Base-by-base conservation (phyloP, 2,329 filamentous ascomycete genomes). In the Teratosphaeria gauchensis region DNA sequence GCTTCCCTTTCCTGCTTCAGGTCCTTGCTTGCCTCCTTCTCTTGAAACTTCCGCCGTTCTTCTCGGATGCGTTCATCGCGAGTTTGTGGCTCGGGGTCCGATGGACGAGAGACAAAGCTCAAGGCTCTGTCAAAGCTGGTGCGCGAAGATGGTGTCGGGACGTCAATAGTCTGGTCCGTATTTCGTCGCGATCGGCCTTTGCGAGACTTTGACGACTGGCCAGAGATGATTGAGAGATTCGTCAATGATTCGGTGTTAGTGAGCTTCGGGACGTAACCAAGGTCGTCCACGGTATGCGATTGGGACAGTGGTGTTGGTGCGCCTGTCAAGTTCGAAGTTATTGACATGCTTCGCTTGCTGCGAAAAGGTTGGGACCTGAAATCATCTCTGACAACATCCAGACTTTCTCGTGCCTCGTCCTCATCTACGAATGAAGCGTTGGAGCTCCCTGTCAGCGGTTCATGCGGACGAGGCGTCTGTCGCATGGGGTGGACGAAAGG, bases 11-110 rank as follows among this genome's bases (percentile, higher is more conserved):
- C 79, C 53, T 77, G 72, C 63, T 81, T 82, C 55, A 74, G 77
- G 57, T 77, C 77, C 64, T 84, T 84, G 38, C 77, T 80, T 3
- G 78, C 80, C 70, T 84, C 81, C 63, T 82, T 82, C 63, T 84
- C 80, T 59, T 81, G 76, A 66, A 84, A 84, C 33, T 82, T 82
- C 55, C 78, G 74, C 6, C 83, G 77, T 4, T 80, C 78, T 52
- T 79, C 80, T 57, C 80, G 78, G 9, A 85, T 81, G 3, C 78
- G 78, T 19, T 82, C 81, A 51, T 81, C 81, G 46, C 81, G 77
- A 4, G 78, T 78, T 32, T 78, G 74, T 7, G 81, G 76, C 63
- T 84, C 82, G 74, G 60, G 76, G 58, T 79, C 80, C 4, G 75
- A 71, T 42, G 72, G 58, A 16, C 69, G 72, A 24, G 68, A 65